Base-by-base conservation (phyloP, 202 grass and related monocot genomes). In the Setaria italica region DNA sequence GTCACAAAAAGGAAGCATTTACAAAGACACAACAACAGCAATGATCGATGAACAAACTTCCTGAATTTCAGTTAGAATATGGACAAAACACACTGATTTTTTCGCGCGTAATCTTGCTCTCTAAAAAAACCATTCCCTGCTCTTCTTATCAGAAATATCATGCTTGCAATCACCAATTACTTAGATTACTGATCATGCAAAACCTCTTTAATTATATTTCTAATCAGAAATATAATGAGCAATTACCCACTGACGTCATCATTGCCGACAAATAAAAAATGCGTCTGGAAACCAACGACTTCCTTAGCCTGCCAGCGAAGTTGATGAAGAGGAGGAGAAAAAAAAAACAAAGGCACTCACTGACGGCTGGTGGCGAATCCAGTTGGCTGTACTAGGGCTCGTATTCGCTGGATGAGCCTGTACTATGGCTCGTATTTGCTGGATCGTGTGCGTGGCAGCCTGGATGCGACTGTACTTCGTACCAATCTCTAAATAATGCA, bases 341-440 rank as follows among this genome's bases (percentile, higher is more conserved):
- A 25, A 25, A 55, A 8, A 72, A 32, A 50, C 1, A 72, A 51
- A 50, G 10, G 29, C 35, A 35, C 34, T 35, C 70, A 34, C 32
- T 19, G 64, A 9, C 4, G 20, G 71, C 34, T 58, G 73, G 73
- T 14, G 73, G 51, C 17, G 50, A 39, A 56, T 42, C 53, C 17
- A 42, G 53, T 25, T 77, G 74, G 59, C 64, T 41, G 64, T 39
- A 39, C 64, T 67, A 19, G 35, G 16, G 9, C 39, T 69, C 17
- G 66, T 43, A 69, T 69, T 69, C 42, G 74, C 74, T 59, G 74
- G 55, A 60, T 45, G 55, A 60, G 37, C 13, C 37, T 45, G 74
- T 60, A 43, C 39, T 43, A 29, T 20, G 20, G 20, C 37, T 77
- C 35, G 37, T 60, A 60, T 77, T 77, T 17, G 57, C 75, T 78